Evolutionary conservation across 2,329 filamentous ascomycete species (phyloP), one percentile per base, ranked within the genome.

Genomic region (Pezicula carpinea): DNA sequence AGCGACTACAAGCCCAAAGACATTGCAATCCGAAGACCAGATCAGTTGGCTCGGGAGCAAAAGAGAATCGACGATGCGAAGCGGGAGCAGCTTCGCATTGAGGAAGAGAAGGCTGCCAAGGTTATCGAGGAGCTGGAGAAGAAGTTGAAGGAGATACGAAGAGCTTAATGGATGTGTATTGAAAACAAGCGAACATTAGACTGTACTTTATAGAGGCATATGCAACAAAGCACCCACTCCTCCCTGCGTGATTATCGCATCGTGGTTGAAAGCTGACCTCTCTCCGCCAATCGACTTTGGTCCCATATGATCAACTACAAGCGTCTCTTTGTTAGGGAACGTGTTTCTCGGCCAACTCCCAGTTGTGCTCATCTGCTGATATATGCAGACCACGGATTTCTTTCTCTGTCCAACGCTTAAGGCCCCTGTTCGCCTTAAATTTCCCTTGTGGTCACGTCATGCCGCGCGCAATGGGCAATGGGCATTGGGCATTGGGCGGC

Each of bases 1-100:
- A 92, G 87, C 55, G 93, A 99, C 67, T 95, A 89, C 72, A 83
- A 82, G 55, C 89, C 93, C 2, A 92, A 95, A 65, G 93, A 97
- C 64, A 97, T 99, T 62, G 92, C 93, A 2, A 74, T 87, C 44
- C 79, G 93, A 53, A 75, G 93, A 48, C 83, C 87, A 3, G 93
- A 99, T 63, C 93, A 99, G 75, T 71, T 95, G 10, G 79, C 83
- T 64, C 75, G 83, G 36, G 92, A 97, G 70, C 72, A 77, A 47
- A 74, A 75, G 53, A 78, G 91, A 56, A 87, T 85, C 65, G 74
- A 74, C 48, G 75, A 74, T 40, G 80, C 81, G 59, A 73, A 73
- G 53, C 64, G 62, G 44, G 68, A 69, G 47, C 68, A 55, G 54
- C 68, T 57, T 74, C 74, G 66, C 67, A 66, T 66, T 10, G 74